Percentiles rank a stretch among this genome's conserved stretches.
Evolutionary conservation across 1,139 yeast genomes (phyloP).

Genomic region (Candida neerlandica): DNA sequence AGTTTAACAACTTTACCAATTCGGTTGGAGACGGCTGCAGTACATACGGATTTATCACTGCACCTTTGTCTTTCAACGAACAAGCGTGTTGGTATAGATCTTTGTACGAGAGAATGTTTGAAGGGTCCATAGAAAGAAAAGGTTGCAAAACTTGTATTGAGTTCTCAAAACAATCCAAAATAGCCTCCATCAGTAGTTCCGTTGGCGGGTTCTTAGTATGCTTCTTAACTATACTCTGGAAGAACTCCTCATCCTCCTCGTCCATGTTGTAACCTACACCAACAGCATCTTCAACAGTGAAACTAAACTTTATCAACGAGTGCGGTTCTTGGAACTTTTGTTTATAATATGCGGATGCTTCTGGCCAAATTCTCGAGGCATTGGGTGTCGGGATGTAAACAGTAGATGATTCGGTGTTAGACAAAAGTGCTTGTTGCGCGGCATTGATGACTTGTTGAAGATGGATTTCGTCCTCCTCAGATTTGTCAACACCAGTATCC

Average conservation of each 20-base stretch:
- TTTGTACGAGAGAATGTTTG: slow-evolving; percentile 64
- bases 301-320: slow-evolving; percentile 83
- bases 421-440: slow-evolving; percentile 61
- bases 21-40: slow-evolving; percentile 43
- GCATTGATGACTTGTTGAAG: slow-evolving; percentile 87
- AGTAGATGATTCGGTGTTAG: slow-evolving; percentile 26
- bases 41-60: slow-evolving; percentile 36
- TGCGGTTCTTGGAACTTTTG: slow-evolving; percentile 68
- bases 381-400: slow-evolving; percentile 97
- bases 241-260: slow-evolving; percentile 77
- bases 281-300: slow-evolving; percentile 91
- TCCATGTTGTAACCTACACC: slow-evolving; percentile 91
- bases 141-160: slow-evolving; percentile 84
- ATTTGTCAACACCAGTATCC: slow-evolving; percentile 98
- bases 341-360: slow-evolving; percentile 69
- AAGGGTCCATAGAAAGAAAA: slow-evolving; percentile 81
- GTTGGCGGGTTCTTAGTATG: slow-evolving; percentile 33
- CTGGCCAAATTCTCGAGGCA: slow-evolving; percentile 83
- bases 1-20: slow-evolving; percentile 51
- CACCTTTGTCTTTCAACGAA: slow-evolving; percentile 22
- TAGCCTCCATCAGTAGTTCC: slow-evolving; percentile 84
- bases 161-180: slow-evolving; percentile 74
- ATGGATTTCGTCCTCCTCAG: slow-evolving; percentile 97
- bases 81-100: slow-evolving; percentile 38
- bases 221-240: slow-evolving; percentile 44